Percentiles rank a stretch among this genome's conserved stretches.
phyloP scores from a whole-genome alignment of 371 early-diverging fungal species.

The Zopfochytrium polystomum region DNA sequence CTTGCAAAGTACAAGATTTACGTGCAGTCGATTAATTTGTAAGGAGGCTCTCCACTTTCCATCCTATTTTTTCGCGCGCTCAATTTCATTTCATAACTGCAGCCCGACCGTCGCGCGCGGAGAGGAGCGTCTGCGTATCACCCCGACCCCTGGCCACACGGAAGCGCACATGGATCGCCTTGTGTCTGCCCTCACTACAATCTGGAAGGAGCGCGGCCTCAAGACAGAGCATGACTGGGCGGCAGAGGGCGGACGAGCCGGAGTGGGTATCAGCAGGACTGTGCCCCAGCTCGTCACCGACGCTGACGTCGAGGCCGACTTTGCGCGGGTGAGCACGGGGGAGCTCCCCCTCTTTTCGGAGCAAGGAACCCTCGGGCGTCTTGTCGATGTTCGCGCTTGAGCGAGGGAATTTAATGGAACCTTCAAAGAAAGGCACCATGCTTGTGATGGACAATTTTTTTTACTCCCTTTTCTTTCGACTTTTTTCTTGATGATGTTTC shows the following conservation, averaged over 20 bases:
- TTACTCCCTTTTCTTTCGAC: too few relatives aligned
- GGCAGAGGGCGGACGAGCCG: slow-evolving; percentile 80
- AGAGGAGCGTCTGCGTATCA: slow-evolving; percentile 96
- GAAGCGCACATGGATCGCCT: slow-evolving; percentile 76
- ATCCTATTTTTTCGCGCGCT: too few relatives aligned
- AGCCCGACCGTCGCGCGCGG: slow-evolving; percentile 89
- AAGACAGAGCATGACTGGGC: slow-evolving; percentile 84
- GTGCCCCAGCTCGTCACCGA: slow-evolving; percentile 37
- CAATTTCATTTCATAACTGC: too few relatives aligned
- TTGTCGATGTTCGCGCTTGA: neutral
- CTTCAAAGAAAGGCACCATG: too few relatives aligned
- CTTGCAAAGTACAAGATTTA: slow-evolving; percentile 87
- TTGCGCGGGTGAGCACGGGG: neutral
- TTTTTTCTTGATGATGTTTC: too few relatives aligned
- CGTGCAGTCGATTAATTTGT: slow-evolving; percentile 97
- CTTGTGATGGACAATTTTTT: too few relatives aligned
- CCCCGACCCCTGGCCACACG: slow-evolving; percentile 94
- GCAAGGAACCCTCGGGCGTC: neutral
- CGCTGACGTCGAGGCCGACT: slow-evolving; percentile 4
- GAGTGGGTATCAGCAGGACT: slow-evolving; percentile 62
- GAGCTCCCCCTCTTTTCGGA: neutral
- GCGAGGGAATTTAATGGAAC: too few relatives aligned
- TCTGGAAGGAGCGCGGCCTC: slow-evolving; percentile 84
- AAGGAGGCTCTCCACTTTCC: too few relatives aligned
- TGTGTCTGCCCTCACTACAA: slow-evolving; percentile 75